A percentile compares a stretch with the other conserved stretches of the same genome.
These are phyloP conservation scores for Areca catechu DNA, from an alignment of 176 grass and related monocot genomes.

Conservation along the genomic window DNA sequence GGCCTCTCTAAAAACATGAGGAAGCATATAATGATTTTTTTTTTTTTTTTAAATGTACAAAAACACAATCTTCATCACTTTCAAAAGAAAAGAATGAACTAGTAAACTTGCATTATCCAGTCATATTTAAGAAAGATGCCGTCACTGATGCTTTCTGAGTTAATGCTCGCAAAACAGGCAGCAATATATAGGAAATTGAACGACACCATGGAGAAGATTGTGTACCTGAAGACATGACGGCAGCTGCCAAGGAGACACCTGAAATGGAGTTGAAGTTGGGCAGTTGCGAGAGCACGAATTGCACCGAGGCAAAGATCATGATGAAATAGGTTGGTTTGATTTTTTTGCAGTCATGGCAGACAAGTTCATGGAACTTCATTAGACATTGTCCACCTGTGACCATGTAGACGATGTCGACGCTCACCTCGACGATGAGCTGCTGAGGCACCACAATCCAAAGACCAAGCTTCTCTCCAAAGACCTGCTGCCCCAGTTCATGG, in stretches of 20 bases:
- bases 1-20: too few relatives aligned
- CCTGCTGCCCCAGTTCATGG: conserved; percentile 90
- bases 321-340: conserved; percentile 86
- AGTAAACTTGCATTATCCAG: too few relatives aligned
- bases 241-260: conserved; percentile 73
- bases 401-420: conserved; percentile 97
- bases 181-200: too few relatives aligned
- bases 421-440: conserved; percentile 74
- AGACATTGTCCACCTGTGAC: conserved; percentile 81
- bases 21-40: too few relatives aligned
- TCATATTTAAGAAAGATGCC: too few relatives aligned
- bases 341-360: conserved; percentile 50
- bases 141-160: too few relatives aligned
- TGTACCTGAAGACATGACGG: conserved; percentile 71
- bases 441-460: conserved; percentile 84
- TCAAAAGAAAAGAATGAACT: too few relatives aligned
- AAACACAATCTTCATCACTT: too few relatives aligned
- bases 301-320: conserved; percentile 80
- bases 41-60: too few relatives aligned
- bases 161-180: too few relatives aligned
- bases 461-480: conserved; percentile 69
- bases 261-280: conserved; percentile 96
- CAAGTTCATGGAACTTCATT: conserved; percentile 82
- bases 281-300: conserved; percentile 78
- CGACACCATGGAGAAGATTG: neutral